These are phyloP conservation scores for Rhizophagus sp. DNA, from an alignment of 192 early-diverging fungal genomes.

Conservation along the genomic window DNA sequence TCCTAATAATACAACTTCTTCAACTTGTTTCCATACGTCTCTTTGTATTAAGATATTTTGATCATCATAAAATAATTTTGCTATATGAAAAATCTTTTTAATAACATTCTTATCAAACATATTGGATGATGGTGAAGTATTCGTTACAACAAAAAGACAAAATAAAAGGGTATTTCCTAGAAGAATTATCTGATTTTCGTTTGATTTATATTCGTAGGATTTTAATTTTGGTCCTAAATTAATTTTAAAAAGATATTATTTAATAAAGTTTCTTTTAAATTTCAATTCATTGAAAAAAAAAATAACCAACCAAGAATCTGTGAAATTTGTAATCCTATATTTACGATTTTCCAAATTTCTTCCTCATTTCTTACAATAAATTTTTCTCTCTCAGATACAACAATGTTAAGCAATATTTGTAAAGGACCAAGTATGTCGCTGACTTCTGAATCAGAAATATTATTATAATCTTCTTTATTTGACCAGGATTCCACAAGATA, in stretches of 20 bases:
- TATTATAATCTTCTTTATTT: neutral
- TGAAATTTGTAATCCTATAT: slow-evolving; percentile 1
- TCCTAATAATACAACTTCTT: neutral
- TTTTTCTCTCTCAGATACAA: neutral
- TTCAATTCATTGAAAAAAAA: neutral
- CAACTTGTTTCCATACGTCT: neutral
- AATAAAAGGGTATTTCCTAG: neutral
- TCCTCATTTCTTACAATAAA: neutral
- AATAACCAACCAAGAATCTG: neutral
- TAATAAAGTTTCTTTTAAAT: neutral
- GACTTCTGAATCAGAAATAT: neutral
- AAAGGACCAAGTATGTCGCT: neutral
- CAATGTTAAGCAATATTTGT: neutral
- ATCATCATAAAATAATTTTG: neutral
- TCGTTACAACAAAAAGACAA: neutral
- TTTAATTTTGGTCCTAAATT: neutral
- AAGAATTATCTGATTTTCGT: slow-evolving; percentile 2
- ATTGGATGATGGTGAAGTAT: neutral
- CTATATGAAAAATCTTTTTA: neutral
- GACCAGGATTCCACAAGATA: neutral
- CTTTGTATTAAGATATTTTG: neutral
- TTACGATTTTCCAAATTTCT: neutral
- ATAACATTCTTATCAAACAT: neutral
- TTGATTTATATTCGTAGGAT: neutral
- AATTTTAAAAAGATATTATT: neutral